Evolutionary conservation across 2,329 filamentous ascomycete species (phyloP), one percentile per base, ranked within the genome.

Genomic region (Arachnopeziza araneosa): DNA sequence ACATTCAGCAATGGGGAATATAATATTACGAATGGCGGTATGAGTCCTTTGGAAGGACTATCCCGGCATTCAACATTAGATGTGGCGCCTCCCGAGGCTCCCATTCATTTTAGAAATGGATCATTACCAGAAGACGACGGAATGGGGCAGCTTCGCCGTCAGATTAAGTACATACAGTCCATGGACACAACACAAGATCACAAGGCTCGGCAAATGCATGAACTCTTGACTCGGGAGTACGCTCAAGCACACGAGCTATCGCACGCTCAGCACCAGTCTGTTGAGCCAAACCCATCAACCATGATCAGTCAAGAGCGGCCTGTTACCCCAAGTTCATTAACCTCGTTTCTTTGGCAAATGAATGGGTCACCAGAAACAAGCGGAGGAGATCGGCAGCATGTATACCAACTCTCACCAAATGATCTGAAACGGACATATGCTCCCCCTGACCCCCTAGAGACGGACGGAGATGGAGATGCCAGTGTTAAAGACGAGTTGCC

Each of bases 201-300:
- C 60, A 92, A 92, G 74, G 90, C 90, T 24, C 82, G 79, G 61
- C 76, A 87, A 68, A 86, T 93, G 74, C 90, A 93, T 72, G 79
- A 81, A 52, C 73, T 90, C 58, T 80, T 93, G 72, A 86, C 85
- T 57, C 87, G 91, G 70, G 82, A 83, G 49, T 91, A 93, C 67
- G 78, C 77, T 49, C 77, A 77, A 49, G 77, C 76, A 17, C 77
- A 74, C 60, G 70, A 69, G 32, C 63, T 63, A 57, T 70, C 65
- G 50, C 68, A 67, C 61, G 66, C 62, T 9, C 73, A 70, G 54
- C 60, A 67, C 1, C 66, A 67, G 24, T 56, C 66, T 4, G 63
- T 62, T 14, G 63, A 61, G 36, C 63, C 67, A 24, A 59, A 67
- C 24, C 63, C 63, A 10, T 64, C 59, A 10, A 67, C 64, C 70